These are phyloP conservation scores for Ophiostoma sp. DNA, from an alignment of 2,329 filamentous ascomycete genomes.

Conservation along the genomic window DNA sequence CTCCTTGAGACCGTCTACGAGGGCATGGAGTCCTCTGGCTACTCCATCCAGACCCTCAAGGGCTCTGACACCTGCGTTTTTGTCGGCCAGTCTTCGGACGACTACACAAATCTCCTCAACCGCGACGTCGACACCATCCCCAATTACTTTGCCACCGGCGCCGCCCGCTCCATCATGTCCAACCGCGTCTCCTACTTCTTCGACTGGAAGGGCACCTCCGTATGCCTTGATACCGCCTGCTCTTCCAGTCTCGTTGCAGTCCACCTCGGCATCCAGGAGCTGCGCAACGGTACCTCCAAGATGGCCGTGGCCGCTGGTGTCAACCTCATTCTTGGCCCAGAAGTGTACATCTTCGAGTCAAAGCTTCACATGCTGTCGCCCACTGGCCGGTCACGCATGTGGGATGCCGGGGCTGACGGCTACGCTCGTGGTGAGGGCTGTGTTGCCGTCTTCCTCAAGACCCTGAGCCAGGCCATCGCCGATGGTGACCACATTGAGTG, in stretches of 20 bases:
- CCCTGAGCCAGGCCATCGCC: constrained; percentile 43
- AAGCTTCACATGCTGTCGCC: constrained; percentile 42
- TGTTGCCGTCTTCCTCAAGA: constrained; percentile 48
- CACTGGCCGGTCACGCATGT: constrained; percentile 42
- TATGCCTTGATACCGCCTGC: constrained; percentile 38
- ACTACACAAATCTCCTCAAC: constrained; percentile 28
- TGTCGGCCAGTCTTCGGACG: constrained; percentile 32
- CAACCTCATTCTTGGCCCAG: constrained; percentile 34
- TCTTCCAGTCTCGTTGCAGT: constrained; percentile 34
- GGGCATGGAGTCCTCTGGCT: constrained; percentile 34
- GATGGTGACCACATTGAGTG: constrained; percentile 45
- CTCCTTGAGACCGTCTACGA: constrained; percentile 37
- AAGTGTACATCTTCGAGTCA: constrained; percentile 25
- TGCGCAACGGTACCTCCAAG: constrained; percentile 29
- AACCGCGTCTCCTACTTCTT: constrained; percentile 37
- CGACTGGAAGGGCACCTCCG: constrained; percentile 35
- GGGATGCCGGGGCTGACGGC: constrained; percentile 48
- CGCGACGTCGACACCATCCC: constrained; percentile 23
- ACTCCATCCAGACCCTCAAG: constrained; percentile 27
- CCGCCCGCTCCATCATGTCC: constrained; percentile 30
- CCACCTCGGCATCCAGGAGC: constrained; percentile 31
- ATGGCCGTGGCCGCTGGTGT: constrained; percentile 32
- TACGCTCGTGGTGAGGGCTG: constrained; percentile 55
- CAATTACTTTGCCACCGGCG: constrained; percentile 30
- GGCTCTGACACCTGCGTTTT: constrained; percentile 33